phyloP scores from a whole-genome alignment of 140 eudicot species.

The Bidens hawaiensis region DNA sequence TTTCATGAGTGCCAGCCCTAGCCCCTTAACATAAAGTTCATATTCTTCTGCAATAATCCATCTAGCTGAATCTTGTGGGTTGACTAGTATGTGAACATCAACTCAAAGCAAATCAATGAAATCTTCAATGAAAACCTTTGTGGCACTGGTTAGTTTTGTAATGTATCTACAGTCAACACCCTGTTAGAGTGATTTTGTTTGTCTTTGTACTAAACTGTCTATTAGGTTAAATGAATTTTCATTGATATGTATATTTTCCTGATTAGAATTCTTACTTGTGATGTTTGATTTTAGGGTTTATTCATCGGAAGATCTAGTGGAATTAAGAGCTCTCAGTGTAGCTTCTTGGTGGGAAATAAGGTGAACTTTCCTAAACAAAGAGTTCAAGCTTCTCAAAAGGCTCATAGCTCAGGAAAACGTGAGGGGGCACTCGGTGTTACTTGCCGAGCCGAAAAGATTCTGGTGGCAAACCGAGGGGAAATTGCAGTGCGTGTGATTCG shows the following conservation, averaged over 20 bases:
- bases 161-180: not conserved
- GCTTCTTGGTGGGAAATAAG: constrained; percentile 67
- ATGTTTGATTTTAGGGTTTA: constrained; percentile 44
- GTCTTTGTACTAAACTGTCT: not conserved
- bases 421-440: constrained; percentile 69
- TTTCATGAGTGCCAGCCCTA: not conserved
- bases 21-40: not conserved
- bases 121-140: not conserved
- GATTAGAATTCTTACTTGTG: constrained; percentile 1
- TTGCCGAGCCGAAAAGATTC: constrained; percentile 66
- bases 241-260: constrained; percentile 1
- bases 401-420: constrained; percentile 39
- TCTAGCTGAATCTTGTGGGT: not conserved
- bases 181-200: constrained; percentile 6
- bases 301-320: constrained; percentile 50
- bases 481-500: constrained; percentile 97
- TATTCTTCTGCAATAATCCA: not conserved
- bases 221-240: too few relatives aligned
- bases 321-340: constrained; percentile 70
- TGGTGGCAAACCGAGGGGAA: constrained; percentile 98
- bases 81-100: constrained; percentile 4
- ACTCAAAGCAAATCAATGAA: not conserved
- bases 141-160: not conserved
- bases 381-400: constrained; percentile 43
- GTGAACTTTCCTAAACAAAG: constrained; percentile 59